These are phyloP conservation scores for Tolypocladium cylindrosporum DNA, from an alignment of 2,329 filamentous ascomycete genomes.

Conservation along the genomic window DNA sequence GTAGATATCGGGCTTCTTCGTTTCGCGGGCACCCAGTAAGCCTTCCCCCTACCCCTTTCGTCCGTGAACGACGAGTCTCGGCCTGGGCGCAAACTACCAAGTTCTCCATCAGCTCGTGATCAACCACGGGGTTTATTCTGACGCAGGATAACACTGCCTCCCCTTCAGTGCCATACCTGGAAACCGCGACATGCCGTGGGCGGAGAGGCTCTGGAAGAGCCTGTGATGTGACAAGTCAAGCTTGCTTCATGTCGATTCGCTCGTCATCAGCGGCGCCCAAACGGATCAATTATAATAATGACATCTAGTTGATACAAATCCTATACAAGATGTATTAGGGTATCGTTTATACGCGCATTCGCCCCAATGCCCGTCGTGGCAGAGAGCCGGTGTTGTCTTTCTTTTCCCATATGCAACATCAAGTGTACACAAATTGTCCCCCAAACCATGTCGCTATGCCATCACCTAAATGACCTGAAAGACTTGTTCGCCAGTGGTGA, in stretches of 20 bases:
- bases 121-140: too few species aligned
- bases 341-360: constrained; percentile 1
- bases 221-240: too few species aligned
- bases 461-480: constrained; percentile 31
- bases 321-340: not conserved
- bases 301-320: not conserved
- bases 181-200: too few species aligned
- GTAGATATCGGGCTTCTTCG: too few species aligned
- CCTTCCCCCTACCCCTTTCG: too few species aligned
- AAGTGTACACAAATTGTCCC: not conserved
- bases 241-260: not conserved
- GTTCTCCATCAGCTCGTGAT: too few species aligned
- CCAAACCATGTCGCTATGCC: not conserved
- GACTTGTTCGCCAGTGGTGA: constrained; percentile 33
- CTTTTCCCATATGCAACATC: not conserved
- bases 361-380: constrained; percentile 7
- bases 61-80: too few species aligned
- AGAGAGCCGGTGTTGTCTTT: constrained; percentile 11
- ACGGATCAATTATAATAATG: not conserved
- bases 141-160: too few species aligned
- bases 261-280: not conserved
- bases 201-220: too few species aligned
- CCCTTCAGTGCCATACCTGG: too few species aligned
- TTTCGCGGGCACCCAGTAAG: too few species aligned
- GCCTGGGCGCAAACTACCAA: too few species aligned